Evolutionary conservation across 2,329 filamentous ascomycete species (phyloP).

Genomic region (Chaetomium olivaceum): DNA sequence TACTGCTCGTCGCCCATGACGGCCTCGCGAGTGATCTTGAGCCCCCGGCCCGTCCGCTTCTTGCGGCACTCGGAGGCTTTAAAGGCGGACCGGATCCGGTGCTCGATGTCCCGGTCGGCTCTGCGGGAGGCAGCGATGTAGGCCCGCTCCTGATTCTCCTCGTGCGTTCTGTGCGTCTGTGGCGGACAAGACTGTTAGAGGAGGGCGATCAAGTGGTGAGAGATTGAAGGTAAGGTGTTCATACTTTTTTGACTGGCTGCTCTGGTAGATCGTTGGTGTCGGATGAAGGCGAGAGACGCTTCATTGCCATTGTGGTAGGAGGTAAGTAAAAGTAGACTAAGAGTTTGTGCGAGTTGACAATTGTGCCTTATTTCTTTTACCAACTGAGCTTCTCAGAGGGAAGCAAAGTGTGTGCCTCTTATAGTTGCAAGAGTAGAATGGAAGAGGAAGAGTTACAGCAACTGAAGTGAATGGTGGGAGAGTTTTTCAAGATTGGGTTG

Average conservation of each 20-base stretch:
- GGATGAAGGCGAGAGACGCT: constrained; percentile 1
- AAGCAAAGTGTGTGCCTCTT: no score
- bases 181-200: neutral
- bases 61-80: constrained; percentile 91
- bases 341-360: neutral
- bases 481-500: neutral
- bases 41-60: constrained; percentile 76
- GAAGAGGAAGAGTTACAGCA: neutral
- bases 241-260: constrained; percentile 12
- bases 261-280: neutral
- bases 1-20: constrained; percentile 95
- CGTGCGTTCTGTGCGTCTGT: constrained; percentile 64
- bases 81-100: constrained; percentile 81
- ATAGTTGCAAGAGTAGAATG: neutral
- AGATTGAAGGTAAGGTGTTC: neutral
- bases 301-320: constrained; percentile 1
- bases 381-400: neutral
- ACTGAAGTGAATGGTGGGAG: neutral
- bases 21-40: constrained; percentile 82
- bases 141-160: constrained; percentile 79
- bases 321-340: neutral
- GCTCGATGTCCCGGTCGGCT: constrained; percentile 83
- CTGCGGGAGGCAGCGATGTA: constrained; percentile 90
- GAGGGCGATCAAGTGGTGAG: no score
- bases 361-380: neutral